phyloP scores from a whole-genome alignment of 257 asterid species.

The Vinca minor region DNA sequence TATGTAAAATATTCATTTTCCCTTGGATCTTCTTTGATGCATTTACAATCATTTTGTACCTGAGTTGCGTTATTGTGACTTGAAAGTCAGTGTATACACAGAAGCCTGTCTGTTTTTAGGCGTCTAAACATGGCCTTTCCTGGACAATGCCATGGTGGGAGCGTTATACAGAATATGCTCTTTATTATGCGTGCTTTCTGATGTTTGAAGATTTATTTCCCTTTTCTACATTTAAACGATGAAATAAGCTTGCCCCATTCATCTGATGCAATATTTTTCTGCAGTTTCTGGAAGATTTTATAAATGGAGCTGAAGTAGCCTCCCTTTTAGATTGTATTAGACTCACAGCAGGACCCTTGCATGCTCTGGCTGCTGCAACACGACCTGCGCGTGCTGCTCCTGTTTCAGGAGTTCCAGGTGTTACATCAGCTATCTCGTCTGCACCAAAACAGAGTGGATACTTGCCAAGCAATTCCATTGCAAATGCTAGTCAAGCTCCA shows the following conservation, averaged over 20 bases:
- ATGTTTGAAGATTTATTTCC: neutral
- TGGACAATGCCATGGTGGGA: neutral
- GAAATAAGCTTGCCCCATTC: neutral
- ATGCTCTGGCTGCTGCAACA: slow-evolving; percentile 98
- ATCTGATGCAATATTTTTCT: neutral
- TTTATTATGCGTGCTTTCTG: neutral
- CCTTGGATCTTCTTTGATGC: too few species aligned
- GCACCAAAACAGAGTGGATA: slow-evolving; percentile 60
- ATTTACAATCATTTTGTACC: too few species aligned
- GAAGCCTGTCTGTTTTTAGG: neutral
- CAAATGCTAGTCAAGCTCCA: slow-evolving; percentile 50
- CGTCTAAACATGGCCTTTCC: neutral
- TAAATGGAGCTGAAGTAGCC: slow-evolving; percentile 93
- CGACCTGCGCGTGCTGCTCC: slow-evolving; percentile 99
- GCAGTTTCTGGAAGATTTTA: slow-evolving; percentile 97
- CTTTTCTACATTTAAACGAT: neutral
- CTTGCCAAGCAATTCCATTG: slow-evolving; percentile 44
- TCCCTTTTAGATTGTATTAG: slow-evolving; percentile 96
- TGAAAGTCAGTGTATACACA: neutral
- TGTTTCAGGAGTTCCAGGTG: slow-evolving; percentile 70
- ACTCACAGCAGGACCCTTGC: slow-evolving; percentile 97
- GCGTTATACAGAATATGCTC: neutral
- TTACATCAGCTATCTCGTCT: slow-evolving; percentile 50
- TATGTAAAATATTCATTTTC: neutral
- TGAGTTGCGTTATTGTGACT: neutral